These are phyloP conservation scores for Blastobotrys indianensis DNA, from an alignment of 1,139 yeast species.

Conservation along the genomic window DNA sequence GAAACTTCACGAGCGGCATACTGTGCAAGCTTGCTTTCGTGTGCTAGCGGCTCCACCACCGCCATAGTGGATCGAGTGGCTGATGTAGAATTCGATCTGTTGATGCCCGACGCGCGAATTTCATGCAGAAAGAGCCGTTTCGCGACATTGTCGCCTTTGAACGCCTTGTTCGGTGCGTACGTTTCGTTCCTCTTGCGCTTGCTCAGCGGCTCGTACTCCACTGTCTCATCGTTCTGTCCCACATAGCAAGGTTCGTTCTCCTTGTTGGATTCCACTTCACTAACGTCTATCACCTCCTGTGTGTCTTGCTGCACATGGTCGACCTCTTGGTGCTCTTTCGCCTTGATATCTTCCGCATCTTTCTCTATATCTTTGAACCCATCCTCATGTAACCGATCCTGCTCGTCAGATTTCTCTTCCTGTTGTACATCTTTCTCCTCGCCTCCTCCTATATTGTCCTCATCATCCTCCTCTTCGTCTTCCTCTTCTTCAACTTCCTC, in stretches of 20 bases:
- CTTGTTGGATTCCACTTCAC: no score
- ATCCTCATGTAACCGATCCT: no score
- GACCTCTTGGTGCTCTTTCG: not conserved
- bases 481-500: conserved; percentile 6
- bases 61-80: conserved; percentile 30
- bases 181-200: no score
- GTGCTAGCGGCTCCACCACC: not conserved
- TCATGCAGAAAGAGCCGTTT: conserved; percentile 40
- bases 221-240: no score
- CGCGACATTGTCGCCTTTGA: not conserved
- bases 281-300: not conserved
- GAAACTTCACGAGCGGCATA: conserved; percentile 58
- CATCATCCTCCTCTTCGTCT: conserved; percentile 1
- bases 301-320: not conserved
- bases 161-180: no score
- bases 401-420: no score
- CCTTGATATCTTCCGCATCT: not conserved
- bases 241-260: no score
- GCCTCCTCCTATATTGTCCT: not conserved
- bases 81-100: conserved; percentile 52
- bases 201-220: no score
- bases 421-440: not conserved
- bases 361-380: not conserved
- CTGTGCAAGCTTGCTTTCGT: conserved; percentile 24
- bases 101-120: conserved; percentile 76